These are phyloP conservation scores for Syzygium malaccense DNA, from an alignment of 441 rosid genomes.

Conservation along the genomic window DNA sequence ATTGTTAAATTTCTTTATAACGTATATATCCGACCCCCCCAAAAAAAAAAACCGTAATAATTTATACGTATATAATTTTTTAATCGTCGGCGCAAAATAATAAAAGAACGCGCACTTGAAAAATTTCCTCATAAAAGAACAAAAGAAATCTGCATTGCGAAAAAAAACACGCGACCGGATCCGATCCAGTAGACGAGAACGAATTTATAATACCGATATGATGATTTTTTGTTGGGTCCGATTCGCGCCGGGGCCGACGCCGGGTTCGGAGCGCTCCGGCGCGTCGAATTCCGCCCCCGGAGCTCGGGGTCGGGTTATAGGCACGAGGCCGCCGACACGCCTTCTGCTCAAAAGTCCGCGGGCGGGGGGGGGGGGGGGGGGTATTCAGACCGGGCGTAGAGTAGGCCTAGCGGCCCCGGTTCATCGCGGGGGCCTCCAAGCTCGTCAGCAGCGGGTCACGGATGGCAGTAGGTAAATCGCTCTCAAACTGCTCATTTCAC, in stretches of 20 bases:
- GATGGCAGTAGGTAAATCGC: too few species aligned
- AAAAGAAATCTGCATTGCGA: neutral
- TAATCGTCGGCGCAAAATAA: neutral
- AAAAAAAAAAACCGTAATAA: too few species aligned
- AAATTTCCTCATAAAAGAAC: neutral
- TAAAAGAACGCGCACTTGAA: neutral
- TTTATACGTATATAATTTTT: too few species aligned
- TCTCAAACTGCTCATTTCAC: too few species aligned
- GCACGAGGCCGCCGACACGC: neutral
- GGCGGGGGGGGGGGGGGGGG: too few species aligned
- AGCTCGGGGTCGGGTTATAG: neutral
- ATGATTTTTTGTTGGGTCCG: too few species aligned
- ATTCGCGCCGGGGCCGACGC: too few species aligned
- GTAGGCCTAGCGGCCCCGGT: too few species aligned
- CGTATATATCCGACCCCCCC: too few species aligned
- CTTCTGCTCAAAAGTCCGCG: fast-evolving
- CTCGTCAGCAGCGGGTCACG: too few species aligned
- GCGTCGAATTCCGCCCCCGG: fast-evolving
- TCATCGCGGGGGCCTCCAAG: too few species aligned
- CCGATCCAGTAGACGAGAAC: neutral
- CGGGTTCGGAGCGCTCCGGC: fast-evolving
- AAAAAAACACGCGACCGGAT: neutral
- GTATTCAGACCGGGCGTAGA: neutral
- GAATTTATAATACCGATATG: neutral
- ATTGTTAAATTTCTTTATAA: neutral